These are phyloP conservation scores for Cytospora mali DNA, from an alignment of 2,329 filamentous ascomycete genomes.

Conservation along the genomic window DNA sequence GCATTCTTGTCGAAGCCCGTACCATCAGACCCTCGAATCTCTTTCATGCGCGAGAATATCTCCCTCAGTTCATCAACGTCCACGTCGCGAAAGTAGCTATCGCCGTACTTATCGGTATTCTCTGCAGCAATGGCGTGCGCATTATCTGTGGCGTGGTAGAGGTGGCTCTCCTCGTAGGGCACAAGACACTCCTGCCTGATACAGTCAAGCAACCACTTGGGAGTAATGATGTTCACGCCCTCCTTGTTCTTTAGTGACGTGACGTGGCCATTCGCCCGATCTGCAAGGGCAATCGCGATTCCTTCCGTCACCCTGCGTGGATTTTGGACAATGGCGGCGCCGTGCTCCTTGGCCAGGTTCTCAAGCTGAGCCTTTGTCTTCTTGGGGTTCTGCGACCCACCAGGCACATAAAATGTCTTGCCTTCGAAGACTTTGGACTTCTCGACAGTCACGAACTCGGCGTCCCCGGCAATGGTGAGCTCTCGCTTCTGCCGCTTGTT, in stretches of 20 bases:
- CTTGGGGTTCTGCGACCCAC: constrained; percentile 73
- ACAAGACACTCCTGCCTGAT: constrained; percentile 68
- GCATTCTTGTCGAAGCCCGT: constrained; percentile 44
- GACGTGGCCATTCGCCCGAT: constrained; percentile 80
- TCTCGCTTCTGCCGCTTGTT: constrained; percentile 69
- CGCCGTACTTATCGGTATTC: constrained; percentile 76
- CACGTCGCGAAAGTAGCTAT: constrained; percentile 76
- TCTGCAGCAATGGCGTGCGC: constrained; percentile 56
- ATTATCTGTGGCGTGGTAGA: constrained; percentile 69
- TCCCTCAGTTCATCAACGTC: constrained; percentile 39
- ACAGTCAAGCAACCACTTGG: constrained; percentile 84
- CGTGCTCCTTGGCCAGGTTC: constrained; percentile 77
- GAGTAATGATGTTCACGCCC: constrained; percentile 71
- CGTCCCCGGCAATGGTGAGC: constrained; percentile 71
- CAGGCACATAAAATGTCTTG: constrained; percentile 80
- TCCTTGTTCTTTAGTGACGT: constrained; percentile 78
- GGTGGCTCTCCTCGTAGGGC: constrained; percentile 62
- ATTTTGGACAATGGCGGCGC: constrained; percentile 77
- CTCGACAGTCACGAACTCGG: constrained; percentile 37
- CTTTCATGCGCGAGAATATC: constrained; percentile 42
- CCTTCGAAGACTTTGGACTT: constrained; percentile 71
- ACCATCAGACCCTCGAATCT: constrained; percentile 32
- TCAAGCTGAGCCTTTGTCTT: constrained; percentile 81
- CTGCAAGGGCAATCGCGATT: constrained; percentile 73
- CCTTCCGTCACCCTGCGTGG: constrained; percentile 64